Conservation (phyloP, 495 filamentous ascomycete genomes). For the Cudoniella acicularis region DNA sequence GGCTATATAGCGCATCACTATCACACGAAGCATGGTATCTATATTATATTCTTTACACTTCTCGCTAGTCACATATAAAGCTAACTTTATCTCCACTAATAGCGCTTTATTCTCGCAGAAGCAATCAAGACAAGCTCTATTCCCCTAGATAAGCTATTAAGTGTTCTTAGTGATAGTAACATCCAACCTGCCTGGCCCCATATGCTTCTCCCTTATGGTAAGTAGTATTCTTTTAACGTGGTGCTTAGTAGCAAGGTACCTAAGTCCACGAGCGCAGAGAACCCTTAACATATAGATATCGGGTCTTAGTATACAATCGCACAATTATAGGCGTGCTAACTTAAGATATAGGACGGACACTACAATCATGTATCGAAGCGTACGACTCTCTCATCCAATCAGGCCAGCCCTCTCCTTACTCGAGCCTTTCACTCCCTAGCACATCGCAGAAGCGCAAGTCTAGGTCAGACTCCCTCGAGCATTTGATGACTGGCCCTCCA, state of each 20-base stretch:
- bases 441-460: slow-evolving; percentile 20
- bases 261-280: slow-evolving; percentile 9
- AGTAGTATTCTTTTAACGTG: slow-evolving; percentile 14
- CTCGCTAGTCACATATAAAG: slow-evolving; percentile 20
- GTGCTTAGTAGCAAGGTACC: slow-evolving; percentile 18
- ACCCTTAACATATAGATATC: slow-evolving; percentile 15
- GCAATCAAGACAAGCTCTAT: slow-evolving; percentile 50
- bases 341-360: slow-evolving; percentile 13
- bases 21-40: slow-evolving; percentile 12
- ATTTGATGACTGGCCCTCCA: too few species aligned
- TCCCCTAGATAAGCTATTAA: slow-evolving; percentile 31
- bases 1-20: slow-evolving; percentile 1
- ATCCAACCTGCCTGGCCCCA: slow-evolving; percentile 19
- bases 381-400: slow-evolving; percentile 14
- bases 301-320: background rate
- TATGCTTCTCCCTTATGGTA: slow-evolving; percentile 24
- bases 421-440: background rate
- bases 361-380: slow-evolving; percentile 20
- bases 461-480: too few species aligned
- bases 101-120: slow-evolving; percentile 54
- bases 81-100: slow-evolving; percentile 23
- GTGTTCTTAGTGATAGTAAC: slow-evolving; percentile 16
- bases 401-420: slow-evolving; percentile 2
- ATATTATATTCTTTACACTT: background rate
- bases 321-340: slow-evolving; percentile 1